Percentiles rank a stretch among this genome's conserved stretches.
These are phyloP conservation scores for Quercus dentata DNA, from an alignment of 306 rosid species.

Conservation along the genomic window DNA sequence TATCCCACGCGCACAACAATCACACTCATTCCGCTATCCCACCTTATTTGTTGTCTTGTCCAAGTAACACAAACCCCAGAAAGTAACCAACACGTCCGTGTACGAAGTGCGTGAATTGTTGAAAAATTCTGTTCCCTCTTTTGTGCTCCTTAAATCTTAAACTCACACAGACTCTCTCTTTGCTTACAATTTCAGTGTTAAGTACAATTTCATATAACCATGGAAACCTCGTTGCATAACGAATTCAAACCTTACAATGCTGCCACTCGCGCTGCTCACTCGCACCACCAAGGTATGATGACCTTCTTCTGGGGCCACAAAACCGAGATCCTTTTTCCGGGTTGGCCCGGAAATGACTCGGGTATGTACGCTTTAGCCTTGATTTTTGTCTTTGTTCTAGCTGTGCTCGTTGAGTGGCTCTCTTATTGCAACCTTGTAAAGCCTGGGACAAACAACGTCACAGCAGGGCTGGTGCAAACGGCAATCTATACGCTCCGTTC, in stretches of 20 bases:
- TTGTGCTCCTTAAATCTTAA: not conserved
- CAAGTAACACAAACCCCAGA: no score
- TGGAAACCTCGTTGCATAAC: not conserved
- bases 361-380: conserved; percentile 9
- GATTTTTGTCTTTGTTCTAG: conserved; percentile 2
- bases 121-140: not conserved
- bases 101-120: not conserved
- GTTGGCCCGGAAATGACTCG: conserved; percentile 9
- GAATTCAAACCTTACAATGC: not conserved
- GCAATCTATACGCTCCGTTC: conserved; percentile 8
- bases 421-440: not conserved
- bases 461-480: not conserved
- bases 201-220: not conserved
- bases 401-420: conserved; percentile 10
- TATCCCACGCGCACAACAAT: no score
- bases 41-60: no score
- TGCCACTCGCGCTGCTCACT: not conserved
- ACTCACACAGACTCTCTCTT: not conserved
- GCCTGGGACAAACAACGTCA: not conserved
- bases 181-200: not conserved
- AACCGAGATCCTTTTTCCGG: conserved; percentile 4
- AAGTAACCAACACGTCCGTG: no score
- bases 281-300: conserved; percentile 1
- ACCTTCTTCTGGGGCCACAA: conserved; percentile 25
- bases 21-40: no score